These are phyloP conservation scores for Rhizopus stolonifer DNA, from an alignment of 371 early-diverging fungal genomes.

Conservation along the genomic window DNA sequence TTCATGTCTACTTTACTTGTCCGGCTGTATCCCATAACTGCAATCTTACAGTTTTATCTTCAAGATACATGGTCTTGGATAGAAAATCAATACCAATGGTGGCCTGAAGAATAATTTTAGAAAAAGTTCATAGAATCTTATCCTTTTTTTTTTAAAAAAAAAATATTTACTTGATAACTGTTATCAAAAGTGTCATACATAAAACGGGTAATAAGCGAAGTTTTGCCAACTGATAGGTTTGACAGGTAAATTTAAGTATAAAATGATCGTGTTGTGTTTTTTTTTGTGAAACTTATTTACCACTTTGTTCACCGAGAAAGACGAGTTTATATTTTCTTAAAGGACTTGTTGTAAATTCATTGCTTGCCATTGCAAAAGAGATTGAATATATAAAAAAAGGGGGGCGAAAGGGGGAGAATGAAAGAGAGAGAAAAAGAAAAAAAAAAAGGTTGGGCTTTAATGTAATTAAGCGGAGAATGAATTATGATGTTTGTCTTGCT, in stretches of 20 bases:
- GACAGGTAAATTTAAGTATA: neutral
- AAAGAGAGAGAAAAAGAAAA: conserved; percentile 7
- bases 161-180: conserved; percentile 91
- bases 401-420: conserved; percentile 5
- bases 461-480: neutral
- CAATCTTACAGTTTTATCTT: conserved; percentile 94
- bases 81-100: conserved; percentile 99
- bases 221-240: conserved; percentile 90
- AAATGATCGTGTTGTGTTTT: neutral
- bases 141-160: no score
- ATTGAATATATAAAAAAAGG: no score
- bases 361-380: conserved; percentile 28
- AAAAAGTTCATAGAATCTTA: no score
- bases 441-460: conserved; percentile 5
- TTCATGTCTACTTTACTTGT: conserved; percentile 61
- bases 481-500: conserved; percentile 1
- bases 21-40: conserved; percentile 99
- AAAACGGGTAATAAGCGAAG: conserved; percentile 97
- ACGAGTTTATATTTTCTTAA: conserved; percentile 89
- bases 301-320: conserved; percentile 96
- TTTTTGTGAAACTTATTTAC: conserved; percentile 49
- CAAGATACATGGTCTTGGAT: conserved; percentile 98
- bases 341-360: conserved; percentile 54
- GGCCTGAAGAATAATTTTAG: conserved; percentile 78
- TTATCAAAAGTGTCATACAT: conserved; percentile 99